A percentile compares a stretch with the other conserved stretches of the same genome.
Evolutionary conservation across 2,329 filamentous ascomycete genomes (phyloP).

Genomic region (Colletotrichum tabaci): DNA sequence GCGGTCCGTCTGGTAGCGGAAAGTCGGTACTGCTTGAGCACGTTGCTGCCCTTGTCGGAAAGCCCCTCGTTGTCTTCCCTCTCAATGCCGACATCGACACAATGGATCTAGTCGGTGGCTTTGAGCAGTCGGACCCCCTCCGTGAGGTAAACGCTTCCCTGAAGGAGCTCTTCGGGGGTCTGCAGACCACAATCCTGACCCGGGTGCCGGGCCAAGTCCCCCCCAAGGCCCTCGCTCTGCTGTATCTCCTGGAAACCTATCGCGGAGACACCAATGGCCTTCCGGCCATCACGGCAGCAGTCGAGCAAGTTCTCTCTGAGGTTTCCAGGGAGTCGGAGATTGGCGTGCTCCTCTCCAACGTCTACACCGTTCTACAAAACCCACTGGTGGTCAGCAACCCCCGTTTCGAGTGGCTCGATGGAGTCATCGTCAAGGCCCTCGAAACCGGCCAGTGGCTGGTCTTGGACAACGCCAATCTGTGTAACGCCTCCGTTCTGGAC

Average conservation of each 20-base stretch:
- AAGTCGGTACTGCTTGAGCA: constrained; percentile 87
- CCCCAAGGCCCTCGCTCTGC: constrained; percentile 62
- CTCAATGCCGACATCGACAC: constrained; percentile 97
- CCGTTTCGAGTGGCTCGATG: constrained; percentile 96
- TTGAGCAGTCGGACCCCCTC: constrained; percentile 91
- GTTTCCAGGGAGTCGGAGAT: constrained; percentile 63
- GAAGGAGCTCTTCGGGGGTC: constrained; percentile 63
- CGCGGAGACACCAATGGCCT: constrained; percentile 57
- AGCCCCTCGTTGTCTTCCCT: constrained; percentile 83
- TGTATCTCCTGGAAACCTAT: constrained; percentile 64
- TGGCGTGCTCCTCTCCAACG: constrained; percentile 62
- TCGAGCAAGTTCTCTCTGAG: constrained; percentile 57
- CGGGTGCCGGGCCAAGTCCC: constrained; percentile 64
- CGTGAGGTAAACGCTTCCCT: constrained; percentile 76
- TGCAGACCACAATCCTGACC: constrained; percentile 66
- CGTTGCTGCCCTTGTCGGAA: constrained; percentile 84
- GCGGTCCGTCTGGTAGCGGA: constrained; percentile 87
- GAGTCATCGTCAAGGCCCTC: constrained; percentile 89
- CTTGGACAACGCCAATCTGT: constrained; percentile 97
- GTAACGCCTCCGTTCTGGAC: constrained; percentile 94
- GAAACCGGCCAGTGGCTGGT: constrained; percentile 92
- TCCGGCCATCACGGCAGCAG: constrained; percentile 54
- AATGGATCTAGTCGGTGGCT: constrained; percentile 96
- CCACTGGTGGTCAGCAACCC: constrained; percentile 77
- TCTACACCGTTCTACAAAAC: constrained; percentile 65